phyloP scores from a whole-genome alignment of 257 asterid genomes.

The Gentiana straminea region DNA sequence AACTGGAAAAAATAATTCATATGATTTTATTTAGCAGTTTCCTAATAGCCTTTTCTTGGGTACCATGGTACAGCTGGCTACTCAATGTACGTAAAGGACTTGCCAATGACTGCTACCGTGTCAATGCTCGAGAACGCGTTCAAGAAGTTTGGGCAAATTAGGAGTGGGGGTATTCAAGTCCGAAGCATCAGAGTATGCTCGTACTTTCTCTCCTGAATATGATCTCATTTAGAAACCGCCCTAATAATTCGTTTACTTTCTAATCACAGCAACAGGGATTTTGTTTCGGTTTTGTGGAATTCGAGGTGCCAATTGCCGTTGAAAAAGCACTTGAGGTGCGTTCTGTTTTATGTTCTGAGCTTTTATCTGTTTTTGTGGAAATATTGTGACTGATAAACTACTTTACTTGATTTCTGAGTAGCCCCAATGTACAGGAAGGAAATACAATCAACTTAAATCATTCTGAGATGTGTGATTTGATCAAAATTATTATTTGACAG shows the following conservation, averaged over 20 bases:
- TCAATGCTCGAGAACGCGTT: slow-evolving; percentile 61
- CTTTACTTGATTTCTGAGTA: no score
- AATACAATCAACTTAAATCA: no score
- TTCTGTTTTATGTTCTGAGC: not conserved
- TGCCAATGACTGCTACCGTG: slow-evolving; percentile 65
- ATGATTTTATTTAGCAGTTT: not conserved
- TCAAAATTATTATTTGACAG: no score
- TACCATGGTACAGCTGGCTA: slow-evolving; percentile 50
- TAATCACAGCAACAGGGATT: slow-evolving; percentile 22
- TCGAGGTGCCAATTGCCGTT: slow-evolving; percentile 33
- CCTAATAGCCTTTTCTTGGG: not conserved
- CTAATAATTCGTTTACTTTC: not conserved
- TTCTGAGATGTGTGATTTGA: no score
- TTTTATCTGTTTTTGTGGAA: not conserved
- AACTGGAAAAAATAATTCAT: not conserved
- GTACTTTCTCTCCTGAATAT: not conserved
- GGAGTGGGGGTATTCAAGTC: slow-evolving; percentile 76
- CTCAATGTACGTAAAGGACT: slow-evolving; percentile 78
- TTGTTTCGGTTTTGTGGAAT: slow-evolving; percentile 36
- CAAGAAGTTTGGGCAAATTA: slow-evolving; percentile 73
- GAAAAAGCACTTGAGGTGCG: slow-evolving; percentile 37
- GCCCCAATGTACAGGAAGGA: no score
- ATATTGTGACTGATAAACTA: no score
- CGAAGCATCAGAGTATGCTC: slow-evolving; percentile 67
- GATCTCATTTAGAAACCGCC: no score